These are phyloP conservation scores for Lithohypha guttulata DNA, from an alignment of 2,329 filamentous ascomycete genomes.

Conservation along the genomic window DNA sequence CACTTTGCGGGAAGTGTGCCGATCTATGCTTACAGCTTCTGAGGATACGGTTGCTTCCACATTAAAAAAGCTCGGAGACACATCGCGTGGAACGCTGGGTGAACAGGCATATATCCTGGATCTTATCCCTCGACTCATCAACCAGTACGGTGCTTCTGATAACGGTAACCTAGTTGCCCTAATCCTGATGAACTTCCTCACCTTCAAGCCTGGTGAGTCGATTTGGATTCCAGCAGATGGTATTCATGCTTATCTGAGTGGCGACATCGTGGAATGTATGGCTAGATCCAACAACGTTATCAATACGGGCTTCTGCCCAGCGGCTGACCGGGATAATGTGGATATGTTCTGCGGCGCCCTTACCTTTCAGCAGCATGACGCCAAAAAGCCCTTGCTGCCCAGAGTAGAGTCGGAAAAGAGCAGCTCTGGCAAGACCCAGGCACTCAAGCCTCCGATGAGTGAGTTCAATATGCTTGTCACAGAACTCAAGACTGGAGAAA, in stretches of 20 bases:
- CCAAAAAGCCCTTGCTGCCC: slow-evolving; percentile 46
- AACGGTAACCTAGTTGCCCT: slow-evolving; percentile 59
- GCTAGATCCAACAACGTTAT: slow-evolving; percentile 64
- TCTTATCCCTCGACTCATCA: slow-evolving; percentile 53
- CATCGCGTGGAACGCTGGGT: slow-evolving; percentile 41
- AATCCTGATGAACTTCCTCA: slow-evolving; percentile 63
- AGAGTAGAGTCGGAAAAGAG: slow-evolving; percentile 41
- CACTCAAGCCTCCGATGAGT: slow-evolving; percentile 56
- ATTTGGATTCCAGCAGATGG: slow-evolving; percentile 64
- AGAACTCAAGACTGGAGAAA: slow-evolving; percentile 46
- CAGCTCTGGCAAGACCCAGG: slow-evolving; percentile 48
- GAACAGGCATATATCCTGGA: slow-evolving; percentile 49
- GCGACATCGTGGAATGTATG: slow-evolving; percentile 72
- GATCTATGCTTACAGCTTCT: slow-evolving; percentile 44
- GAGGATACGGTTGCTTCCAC: slow-evolving; percentile 43
- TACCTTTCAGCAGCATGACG: slow-evolving; percentile 52
- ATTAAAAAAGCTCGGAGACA: slow-evolving; percentile 41
- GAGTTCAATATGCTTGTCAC: slow-evolving; percentile 61
- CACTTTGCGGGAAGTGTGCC: slow-evolving; percentile 46
- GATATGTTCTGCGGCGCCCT: slow-evolving; percentile 54
- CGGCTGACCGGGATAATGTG: slow-evolving; percentile 51
- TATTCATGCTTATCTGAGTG: slow-evolving; percentile 62
- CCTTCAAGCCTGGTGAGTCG: slow-evolving; percentile 53
- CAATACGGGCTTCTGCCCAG: slow-evolving; percentile 63
- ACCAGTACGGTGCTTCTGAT: slow-evolving; percentile 54